Conservation (phyloP, 2,329 filamentous ascomycete species). For the Penicillium hesseltinei region DNA sequence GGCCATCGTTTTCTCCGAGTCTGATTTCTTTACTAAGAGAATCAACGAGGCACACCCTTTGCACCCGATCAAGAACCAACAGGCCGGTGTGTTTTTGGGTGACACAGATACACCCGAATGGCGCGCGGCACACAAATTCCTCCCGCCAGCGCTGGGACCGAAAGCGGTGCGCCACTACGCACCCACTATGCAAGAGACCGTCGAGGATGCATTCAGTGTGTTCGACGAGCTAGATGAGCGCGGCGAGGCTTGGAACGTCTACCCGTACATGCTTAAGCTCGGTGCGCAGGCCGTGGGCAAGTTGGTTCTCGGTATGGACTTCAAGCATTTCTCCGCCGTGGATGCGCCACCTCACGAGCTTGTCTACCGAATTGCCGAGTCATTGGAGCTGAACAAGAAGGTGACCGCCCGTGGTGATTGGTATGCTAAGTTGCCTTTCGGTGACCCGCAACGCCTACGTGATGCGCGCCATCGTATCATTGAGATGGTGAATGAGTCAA, state of each 20-base stretch:
- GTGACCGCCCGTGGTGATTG: constrained; percentile 55
- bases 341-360: constrained; percentile 54
- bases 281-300: constrained; percentile 47
- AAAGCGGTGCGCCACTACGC: constrained; percentile 45
- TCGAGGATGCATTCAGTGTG: constrained; percentile 51
- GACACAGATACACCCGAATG: constrained; percentile 35
- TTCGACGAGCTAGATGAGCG: constrained; percentile 51
- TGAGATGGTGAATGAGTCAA: constrained; percentile 22
- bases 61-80: constrained; percentile 26
- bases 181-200: constrained; percentile 57
- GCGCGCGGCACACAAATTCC: constrained; percentile 58
- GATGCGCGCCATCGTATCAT: constrained; percentile 19
- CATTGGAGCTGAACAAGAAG: constrained; percentile 59
- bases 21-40: constrained; percentile 55
- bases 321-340: constrained; percentile 44
- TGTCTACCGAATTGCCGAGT: constrained; percentile 51
- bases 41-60: constrained; percentile 42
- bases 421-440: constrained; percentile 59
- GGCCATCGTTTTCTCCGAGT: constrained; percentile 50
- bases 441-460: constrained; percentile 50
- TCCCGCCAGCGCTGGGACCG: constrained; percentile 18
- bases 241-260: constrained; percentile 48
- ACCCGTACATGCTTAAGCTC: constrained; percentile 52
- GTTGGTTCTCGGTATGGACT: constrained; percentile 46
- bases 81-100: constrained; percentile 34